Evolutionary conservation across 1,139 yeast genomes (phyloP), one percentile per base, ranked within the genome.

Genomic region (Zygosaccharomyces sapae): DNA sequence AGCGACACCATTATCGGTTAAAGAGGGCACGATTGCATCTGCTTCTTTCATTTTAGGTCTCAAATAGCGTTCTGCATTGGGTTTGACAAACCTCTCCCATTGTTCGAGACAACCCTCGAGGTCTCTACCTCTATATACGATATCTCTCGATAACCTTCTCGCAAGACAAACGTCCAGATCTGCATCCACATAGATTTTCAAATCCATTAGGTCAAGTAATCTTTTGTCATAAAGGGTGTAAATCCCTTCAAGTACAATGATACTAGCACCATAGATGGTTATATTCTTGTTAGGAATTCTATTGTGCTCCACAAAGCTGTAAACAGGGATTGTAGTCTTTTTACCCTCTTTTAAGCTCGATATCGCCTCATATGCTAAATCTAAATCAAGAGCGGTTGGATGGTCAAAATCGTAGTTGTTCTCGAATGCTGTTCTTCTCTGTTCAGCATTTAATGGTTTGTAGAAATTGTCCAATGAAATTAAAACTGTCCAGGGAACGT

Each of bases 401-500:
- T 79, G 75, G 67, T 92, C 98, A 60, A 92, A 88, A 65, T 92
- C 97, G 64, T 76, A 86, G 55, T 87, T 79, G 55, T 67, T 68
- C 12, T 70, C 67, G 63, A 83, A 85, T 0, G 97, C 98, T 46
- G 61, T 65, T 46, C 71, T 59, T 30, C 83, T 73, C 55, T 87
- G 79, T 40, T 80, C 90, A 1, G 68, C 68, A 0, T 71, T 75
- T 55, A 92, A 70, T 0, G 94, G 92, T 47, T 77, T 80, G 69
- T 92, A 92, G 64, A 90, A 92, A 67, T 92, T 90, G 65, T 92
- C 98, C 70, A 89, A 76, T 1, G 96, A 86, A 33, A 92, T 67
- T 50, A 92, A 72, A 10, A 92, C 90, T 0, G 97, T 88, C 97
- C 97, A 90, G 1, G 98, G 97, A 48, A 88, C 89, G 68, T 88